phyloP scores from a whole-genome alignment of 768 basidiomycete genomes.

The Lactarius tabidus region DNA sequence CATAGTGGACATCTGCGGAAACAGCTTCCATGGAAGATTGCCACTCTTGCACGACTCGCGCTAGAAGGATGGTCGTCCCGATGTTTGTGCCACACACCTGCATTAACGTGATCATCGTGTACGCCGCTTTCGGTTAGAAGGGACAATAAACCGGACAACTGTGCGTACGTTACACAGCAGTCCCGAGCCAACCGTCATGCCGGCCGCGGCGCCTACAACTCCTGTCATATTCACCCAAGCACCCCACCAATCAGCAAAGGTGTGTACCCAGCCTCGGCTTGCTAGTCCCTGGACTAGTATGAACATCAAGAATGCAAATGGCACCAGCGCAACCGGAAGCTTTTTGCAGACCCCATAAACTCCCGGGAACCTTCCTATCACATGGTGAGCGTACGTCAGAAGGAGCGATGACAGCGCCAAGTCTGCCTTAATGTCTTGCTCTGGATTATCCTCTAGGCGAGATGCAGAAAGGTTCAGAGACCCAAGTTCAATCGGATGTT shows the following conservation, averaged over 20 bases:
- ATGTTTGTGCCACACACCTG: conserved; percentile 82
- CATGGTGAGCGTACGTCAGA: conserved; percentile 26
- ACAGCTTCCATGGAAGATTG: conserved; percentile 17
- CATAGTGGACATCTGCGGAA: conserved; percentile 11
- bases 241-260: conserved; percentile 70
- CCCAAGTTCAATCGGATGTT: conserved; percentile 14
- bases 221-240: conserved; percentile 40
- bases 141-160: not conserved
- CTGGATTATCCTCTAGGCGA: not conserved
- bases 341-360: conserved; percentile 59
- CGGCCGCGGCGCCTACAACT: conserved; percentile 37
- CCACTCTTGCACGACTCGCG: conserved; percentile 63
- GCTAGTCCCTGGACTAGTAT: conserved; percentile 85
- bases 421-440: conserved; percentile 7
- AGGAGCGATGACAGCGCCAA: conserved; percentile 13
- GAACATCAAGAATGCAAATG: conserved; percentile 93
- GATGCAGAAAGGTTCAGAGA: conserved; percentile 1
- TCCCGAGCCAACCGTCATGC: conserved; percentile 66
- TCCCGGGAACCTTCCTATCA: conserved; percentile 55
- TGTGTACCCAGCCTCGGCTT: conserved; percentile 80
- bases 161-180: conserved; percentile 61
- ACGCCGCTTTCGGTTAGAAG: not conserved
- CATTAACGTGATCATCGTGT: not conserved
- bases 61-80: conserved; percentile 84
- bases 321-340: conserved; percentile 77